Base-by-base conservation (phyloP, 345 rosid species). In the Streptanthus diversifolius region DNA sequence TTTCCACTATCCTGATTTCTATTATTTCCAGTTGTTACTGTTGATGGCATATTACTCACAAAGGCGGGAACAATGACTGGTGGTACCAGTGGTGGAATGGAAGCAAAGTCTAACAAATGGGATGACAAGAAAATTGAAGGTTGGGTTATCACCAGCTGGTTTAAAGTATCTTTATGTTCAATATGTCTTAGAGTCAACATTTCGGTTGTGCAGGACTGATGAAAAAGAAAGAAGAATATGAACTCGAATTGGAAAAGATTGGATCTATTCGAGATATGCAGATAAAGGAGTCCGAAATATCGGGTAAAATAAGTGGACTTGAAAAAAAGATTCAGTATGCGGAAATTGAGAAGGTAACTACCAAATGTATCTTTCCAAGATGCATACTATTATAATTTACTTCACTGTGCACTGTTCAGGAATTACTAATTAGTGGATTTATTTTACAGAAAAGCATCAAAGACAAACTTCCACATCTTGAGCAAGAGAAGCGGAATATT, bases 51-150 rank as follows among this genome's bases (percentile, higher is more conserved):
- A 71, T 77, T 95, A 44, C 97, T 95, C 36, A 84, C 99, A 32
- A 95, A 90, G 84, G 78, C 98, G 73, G 99, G 99, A 66, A 95
- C 98, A 75, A 95, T 95, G 99, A 95, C 98, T 80, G 99, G 99
- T 80, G 99, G 99, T 74, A 91, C 97, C 59, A 91, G 87, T 78
- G 95, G 99, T 70, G 97, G 97, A 75, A 91, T 95, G 95, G 99
- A 95, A 84, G 98, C 98, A 4, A 88, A 89, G 79, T 95, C 98
- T 48, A 95, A 85, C 59, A 86, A 95, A 74, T 91, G 99, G 98
- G 97, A 95, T 85, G 97, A 95, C 80, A 89, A 93, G 69, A 85
- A 88, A 74, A 83, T 95, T 63, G 98, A 95, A 83, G 97, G 97
- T 88, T 73, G 58, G 77, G 79, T 61, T 73, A 47, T 33, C 73